Evolutionary conservation across 768 basidiomycete genomes (phyloP), one percentile per base, ranked within the genome.

Genomic region (Podaxis pistillaris): DNA sequence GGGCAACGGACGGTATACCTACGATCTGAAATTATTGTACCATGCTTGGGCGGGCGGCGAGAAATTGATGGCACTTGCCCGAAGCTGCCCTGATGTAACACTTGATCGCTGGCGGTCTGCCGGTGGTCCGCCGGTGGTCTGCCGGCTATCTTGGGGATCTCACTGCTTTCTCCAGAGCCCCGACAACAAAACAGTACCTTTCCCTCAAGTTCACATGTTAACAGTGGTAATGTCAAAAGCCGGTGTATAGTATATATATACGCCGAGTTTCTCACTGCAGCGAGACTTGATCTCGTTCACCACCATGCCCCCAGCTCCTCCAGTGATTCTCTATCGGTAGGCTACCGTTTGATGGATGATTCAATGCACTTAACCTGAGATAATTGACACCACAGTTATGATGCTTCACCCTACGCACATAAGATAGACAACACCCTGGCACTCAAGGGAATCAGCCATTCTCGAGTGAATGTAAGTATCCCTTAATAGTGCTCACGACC

Each of bases 351-450:
- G 7, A 33, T 33, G 30, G 30, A 33, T 33, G 30, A 8, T 7
- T 33, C 30, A 1, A 7, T 9, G 15, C 26, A 40, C 44, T 53
- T 7, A 33, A 33, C 30, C 56, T 50, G 38, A 62, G 13, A 19
- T 1, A 24, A 54, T 52, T 36, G 30, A 33, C 36, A 56, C 30
- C 47, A 58, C 33, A 84, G 84, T 44, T 86, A 87, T 68, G 75
- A 83, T 62, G 71, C 75, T 3, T 86, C 85, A 11, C 83, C 84
- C 0, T 84, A 79, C 63, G 76, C 78, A 15, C 73, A 71, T 46
- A 85, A 87, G 67, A 73, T 86, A 52, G 83, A 83, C 69, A 78
- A 83, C 66, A 69, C 83, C 38, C 75, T 87, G 2, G 63, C 76
- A 1, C 65, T 86, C 60, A 86, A 86, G 68, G 72, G 75, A 15